Conservation (phyloP, 192 early-diverging fungal genomes). For the Coemansia sp. region DNA sequence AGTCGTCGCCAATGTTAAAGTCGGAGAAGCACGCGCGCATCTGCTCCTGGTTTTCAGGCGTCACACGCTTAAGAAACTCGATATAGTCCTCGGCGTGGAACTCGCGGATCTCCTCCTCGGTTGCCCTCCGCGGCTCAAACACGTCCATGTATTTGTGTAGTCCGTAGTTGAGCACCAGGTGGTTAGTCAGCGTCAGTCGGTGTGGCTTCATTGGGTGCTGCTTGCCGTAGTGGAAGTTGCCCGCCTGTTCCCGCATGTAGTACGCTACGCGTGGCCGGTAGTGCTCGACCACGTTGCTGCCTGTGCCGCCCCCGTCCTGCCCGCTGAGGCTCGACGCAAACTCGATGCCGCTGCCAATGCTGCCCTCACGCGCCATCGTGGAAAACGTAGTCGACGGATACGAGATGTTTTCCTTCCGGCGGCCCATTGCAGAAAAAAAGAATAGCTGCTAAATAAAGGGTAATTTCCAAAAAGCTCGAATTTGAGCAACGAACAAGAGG, state of each 20-base stretch:
- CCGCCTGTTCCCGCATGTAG: slow-evolving; percentile 72
- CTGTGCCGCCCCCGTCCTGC: not conserved
- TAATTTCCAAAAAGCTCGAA: not conserved
- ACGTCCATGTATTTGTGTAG: slow-evolving; percentile 88
- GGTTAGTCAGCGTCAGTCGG: slow-evolving; percentile 89
- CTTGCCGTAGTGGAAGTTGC: slow-evolving; percentile 77
- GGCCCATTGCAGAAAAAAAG: slow-evolving; percentile 25
- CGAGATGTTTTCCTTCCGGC: slow-evolving; percentile 42
- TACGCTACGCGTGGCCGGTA: slow-evolving; percentile 67
- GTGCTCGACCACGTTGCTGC: slow-evolving; percentile 42
- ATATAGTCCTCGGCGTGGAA: slow-evolving; percentile 97
- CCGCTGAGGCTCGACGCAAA: slow-evolving; percentile 23
- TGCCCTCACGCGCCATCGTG: slow-evolving; percentile 26
- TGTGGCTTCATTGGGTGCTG: slow-evolving; percentile 90
- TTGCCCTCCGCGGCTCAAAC: slow-evolving; percentile 79
- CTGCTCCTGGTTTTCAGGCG: slow-evolving; percentile 64
- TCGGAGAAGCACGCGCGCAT: slow-evolving; percentile 58
- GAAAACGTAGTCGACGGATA: slow-evolving; percentile 42
- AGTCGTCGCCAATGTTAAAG: slow-evolving; percentile 96
- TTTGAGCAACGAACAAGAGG: too few relatives aligned
- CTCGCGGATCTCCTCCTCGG: slow-evolving; percentile 83
- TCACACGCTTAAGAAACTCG: slow-evolving; percentile 87
- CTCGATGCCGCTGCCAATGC: slow-evolving; percentile 22
- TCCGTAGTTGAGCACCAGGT: slow-evolving; percentile 89
- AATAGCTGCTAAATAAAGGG: not conserved